A percentile compares a stretch with the other conserved stretches of the same genome.
Evolutionary conservation across 2,329 filamentous ascomycete species (phyloP).

Genomic region (Colletotrichum tabaci): DNA sequence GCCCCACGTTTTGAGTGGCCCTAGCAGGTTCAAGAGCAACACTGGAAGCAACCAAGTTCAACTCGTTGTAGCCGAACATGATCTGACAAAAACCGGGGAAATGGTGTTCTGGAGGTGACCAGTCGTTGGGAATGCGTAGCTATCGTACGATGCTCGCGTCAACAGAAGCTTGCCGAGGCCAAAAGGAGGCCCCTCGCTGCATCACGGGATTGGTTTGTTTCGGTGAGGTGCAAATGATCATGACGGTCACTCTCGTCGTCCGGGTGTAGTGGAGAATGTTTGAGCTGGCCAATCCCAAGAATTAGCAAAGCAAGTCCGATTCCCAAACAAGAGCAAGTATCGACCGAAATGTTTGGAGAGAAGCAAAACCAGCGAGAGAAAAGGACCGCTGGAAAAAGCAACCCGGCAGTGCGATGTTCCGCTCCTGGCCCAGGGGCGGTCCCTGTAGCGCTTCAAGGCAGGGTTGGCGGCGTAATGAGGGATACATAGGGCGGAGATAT

Average conservation of each 20-base stretch:
- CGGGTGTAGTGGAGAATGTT: background rate
- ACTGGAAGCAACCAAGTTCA: background rate
- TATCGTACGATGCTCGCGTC: conserved; percentile 9
- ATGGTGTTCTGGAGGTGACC: background rate
- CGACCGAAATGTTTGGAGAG: background rate
- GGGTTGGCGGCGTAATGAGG: background rate
- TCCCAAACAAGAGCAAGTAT: background rate
- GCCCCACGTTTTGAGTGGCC: background rate
- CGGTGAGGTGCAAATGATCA: background rate
- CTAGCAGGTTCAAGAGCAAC: background rate
- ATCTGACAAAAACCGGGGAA: conserved; percentile 15
- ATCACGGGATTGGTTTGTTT: background rate
- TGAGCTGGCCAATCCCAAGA: background rate
- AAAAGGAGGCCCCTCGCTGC: background rate
- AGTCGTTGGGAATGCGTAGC: background rate
- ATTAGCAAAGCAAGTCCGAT: too few relatives aligned
- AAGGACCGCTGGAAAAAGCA: background rate
- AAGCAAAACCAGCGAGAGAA: background rate
- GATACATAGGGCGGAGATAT: background rate
- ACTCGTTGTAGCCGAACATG: background rate
- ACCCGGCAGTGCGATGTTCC: background rate
- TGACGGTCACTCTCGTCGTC: background rate
- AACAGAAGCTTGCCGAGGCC: background rate
- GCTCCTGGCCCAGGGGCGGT: background rate
- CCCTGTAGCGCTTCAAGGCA: background rate